Evolutionary conservation across 306 rosid genomes (phyloP).

Genomic region (Fragaria vesca): DNA sequence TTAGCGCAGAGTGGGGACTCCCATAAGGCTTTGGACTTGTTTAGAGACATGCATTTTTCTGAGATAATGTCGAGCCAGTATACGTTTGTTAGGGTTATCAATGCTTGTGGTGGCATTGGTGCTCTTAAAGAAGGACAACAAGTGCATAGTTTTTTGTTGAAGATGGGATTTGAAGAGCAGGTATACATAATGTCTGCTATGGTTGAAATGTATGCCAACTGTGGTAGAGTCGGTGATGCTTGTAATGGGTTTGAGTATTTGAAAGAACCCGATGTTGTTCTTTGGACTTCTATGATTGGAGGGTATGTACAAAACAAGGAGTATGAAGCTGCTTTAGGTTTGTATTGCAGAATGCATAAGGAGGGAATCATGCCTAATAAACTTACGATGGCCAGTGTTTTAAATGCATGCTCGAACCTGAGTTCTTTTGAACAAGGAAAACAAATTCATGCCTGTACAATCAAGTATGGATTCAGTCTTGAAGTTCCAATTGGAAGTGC

Average conservation of each 20-base stretch:
- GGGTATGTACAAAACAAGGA: slow-evolving; percentile 82
- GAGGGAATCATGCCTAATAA: slow-evolving; percentile 65
- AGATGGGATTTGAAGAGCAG: slow-evolving; percentile 72
- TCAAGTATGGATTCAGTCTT: slow-evolving; percentile 66
- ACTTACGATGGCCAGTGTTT: slow-evolving; percentile 72
- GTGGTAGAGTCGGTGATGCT: slow-evolving; percentile 59
- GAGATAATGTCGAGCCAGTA: slow-evolving; percentile 58
- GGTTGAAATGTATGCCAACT: slow-evolving; percentile 89
- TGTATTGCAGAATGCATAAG: slow-evolving; percentile 72
- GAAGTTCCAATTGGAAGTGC: slow-evolving; percentile 87
- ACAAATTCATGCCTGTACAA: slow-evolving; percentile 65
- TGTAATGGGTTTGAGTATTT: slow-evolving; percentile 65
- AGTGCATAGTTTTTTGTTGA: slow-evolving; percentile 62
- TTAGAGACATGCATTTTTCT: slow-evolving; percentile 56
- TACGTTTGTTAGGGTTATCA: slow-evolving; percentile 72
- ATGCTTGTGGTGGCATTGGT: slow-evolving; percentile 68
- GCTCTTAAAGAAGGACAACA: slow-evolving; percentile 68
- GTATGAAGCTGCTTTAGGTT: slow-evolving; percentile 62
- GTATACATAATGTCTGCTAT: slow-evolving; percentile 66
- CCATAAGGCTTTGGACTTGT: slow-evolving; percentile 54
- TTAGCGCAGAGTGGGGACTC: slow-evolving; percentile 77
- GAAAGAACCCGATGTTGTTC: slow-evolving; percentile 68
- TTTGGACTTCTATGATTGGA: slow-evolving; percentile 88
- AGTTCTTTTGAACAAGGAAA: slow-evolving; percentile 89
- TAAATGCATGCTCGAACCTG: slow-evolving; percentile 77